A percentile compares a stretch with the other conserved stretches of the same genome.
Evolutionary conservation across 345 rosid genomes (phyloP).

Genomic region (Citropsis articulata): DNA sequence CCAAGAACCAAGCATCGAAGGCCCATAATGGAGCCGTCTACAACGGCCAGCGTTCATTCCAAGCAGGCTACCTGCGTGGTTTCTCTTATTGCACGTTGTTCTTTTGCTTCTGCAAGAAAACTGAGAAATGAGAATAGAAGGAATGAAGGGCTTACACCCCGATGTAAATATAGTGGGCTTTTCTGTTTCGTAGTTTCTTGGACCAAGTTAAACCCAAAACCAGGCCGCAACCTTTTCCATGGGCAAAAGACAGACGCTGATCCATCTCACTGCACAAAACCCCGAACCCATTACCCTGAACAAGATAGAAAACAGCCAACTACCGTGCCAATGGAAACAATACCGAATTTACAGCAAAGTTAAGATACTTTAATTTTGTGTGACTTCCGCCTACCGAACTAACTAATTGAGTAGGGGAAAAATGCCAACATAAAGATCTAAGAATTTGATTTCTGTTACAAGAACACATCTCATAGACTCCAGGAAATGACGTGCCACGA

Average conservation of each 20-base stretch:
- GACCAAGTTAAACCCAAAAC: no score
- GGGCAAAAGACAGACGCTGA: not conserved
- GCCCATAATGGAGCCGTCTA: no score
- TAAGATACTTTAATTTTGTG: not conserved
- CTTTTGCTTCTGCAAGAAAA: no score
- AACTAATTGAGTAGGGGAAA: not conserved
- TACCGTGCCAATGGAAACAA: not conserved
- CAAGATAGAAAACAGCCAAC: not conserved
- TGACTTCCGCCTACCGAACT: not conserved
- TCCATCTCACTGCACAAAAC: not conserved
- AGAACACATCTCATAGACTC: constrained; percentile 6
- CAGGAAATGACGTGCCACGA: constrained; percentile 11
- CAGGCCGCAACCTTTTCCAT: not conserved
- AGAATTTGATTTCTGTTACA: constrained; percentile 11
- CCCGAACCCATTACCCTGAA: not conserved
- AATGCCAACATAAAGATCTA: constrained; percentile 10
- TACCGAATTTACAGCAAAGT: constrained; percentile 13
- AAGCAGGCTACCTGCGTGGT: no score
- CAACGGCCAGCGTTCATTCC: no score
- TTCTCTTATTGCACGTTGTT: no score
- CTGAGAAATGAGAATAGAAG: no score
- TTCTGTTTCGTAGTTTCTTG: no score
- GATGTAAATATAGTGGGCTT: no score
- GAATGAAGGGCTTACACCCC: no score
- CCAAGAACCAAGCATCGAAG: no score